Percentiles rank a stretch among this genome's conserved stretches.
Evolutionary conservation across 2,329 filamentous ascomycete species (phyloP).

Genomic region (Lecanicillium sp.): DNA sequence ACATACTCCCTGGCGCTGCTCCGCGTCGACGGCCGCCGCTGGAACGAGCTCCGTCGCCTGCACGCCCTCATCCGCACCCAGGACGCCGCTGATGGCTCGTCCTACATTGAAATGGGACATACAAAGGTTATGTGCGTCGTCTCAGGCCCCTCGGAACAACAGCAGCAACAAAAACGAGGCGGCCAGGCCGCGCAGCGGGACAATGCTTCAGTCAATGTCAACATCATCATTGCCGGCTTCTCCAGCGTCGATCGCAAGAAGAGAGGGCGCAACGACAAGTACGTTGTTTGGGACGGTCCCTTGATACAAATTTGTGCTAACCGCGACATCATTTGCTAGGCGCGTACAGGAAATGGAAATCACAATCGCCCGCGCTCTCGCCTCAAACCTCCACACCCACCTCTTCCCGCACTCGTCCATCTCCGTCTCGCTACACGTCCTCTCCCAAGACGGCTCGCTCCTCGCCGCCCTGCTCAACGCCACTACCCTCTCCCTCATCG

Average conservation of each 20-base stretch:
- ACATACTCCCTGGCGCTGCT: conserved; percentile 82
- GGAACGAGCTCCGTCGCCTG: conserved; percentile 91
- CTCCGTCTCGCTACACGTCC: conserved; percentile 73
- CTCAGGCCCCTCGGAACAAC: conserved; percentile 68
- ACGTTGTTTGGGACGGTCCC: conserved; percentile 24
- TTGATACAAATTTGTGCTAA: not conserved
- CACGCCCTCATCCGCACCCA: conserved; percentile 88
- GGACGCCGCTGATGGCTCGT: conserved; percentile 84
- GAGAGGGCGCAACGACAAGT: conserved; percentile 72
- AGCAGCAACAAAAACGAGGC: conserved; percentile 14
- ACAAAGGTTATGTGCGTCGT: conserved; percentile 95
- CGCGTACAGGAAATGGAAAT: conserved; percentile 74
- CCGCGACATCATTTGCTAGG: conserved; percentile 37
- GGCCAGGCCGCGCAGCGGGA: conserved; percentile 39
- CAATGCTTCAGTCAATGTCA: conserved; percentile 60
- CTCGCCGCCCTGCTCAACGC: conserved; percentile 89
- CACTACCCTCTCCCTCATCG: conserved; percentile 81
- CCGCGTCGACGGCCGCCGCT: conserved; percentile 76
- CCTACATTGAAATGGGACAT: conserved; percentile 94
- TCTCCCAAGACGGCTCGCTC: conserved; percentile 83
- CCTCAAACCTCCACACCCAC: conserved; percentile 72
- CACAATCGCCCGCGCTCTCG: conserved; percentile 70
- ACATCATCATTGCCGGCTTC: conserved; percentile 81
- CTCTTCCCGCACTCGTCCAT: conserved; percentile 87
- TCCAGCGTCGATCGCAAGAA: conserved; percentile 79